Evolutionary conservation across 148 eudicot genomes (phyloP).

Genomic region (Spergularia bocconei): DNA sequence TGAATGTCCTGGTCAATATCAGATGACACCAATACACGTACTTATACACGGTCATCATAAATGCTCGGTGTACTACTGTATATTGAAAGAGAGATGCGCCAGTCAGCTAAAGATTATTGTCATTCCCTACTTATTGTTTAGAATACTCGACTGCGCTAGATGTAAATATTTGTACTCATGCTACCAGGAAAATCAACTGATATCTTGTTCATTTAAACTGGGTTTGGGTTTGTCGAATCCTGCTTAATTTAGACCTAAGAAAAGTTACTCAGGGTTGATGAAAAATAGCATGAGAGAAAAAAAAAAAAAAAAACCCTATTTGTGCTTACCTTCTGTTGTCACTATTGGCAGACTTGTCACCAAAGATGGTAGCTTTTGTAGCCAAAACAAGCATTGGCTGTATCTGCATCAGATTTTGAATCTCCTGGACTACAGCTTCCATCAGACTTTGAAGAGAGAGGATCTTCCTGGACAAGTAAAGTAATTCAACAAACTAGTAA

Average conservation of each 20-base stretch:
- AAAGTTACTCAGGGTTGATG: background rate
- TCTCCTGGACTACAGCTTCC: constrained; percentile 68
- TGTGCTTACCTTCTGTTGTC: constrained; percentile 40
- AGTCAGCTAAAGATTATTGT: background rate
- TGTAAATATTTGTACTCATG: background rate
- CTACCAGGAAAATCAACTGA: background rate
- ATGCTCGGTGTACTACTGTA: constrained; percentile 4
- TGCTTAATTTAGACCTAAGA: background rate
- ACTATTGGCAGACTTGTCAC: constrained; percentile 38
- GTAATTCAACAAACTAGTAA: background rate
- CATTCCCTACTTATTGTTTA: background rate
- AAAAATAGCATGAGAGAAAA: background rate
- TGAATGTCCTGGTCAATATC: constrained; percentile 38
- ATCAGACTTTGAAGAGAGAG: constrained; percentile 71
- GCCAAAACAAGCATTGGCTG: constrained; percentile 88
- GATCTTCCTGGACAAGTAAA: constrained; percentile 46
- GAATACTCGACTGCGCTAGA: background rate
- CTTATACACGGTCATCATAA: background rate
- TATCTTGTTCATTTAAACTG: background rate
- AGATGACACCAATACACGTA: background rate
- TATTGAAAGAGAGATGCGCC: background rate
- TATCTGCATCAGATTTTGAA: constrained; percentile 47
- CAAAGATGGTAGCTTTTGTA: constrained; percentile 58
- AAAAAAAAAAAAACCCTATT: background rate
- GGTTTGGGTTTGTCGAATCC: background rate